phyloP scores from a whole-genome alignment of 768 basidiomycete species.

The Serendipita sp. region DNA sequence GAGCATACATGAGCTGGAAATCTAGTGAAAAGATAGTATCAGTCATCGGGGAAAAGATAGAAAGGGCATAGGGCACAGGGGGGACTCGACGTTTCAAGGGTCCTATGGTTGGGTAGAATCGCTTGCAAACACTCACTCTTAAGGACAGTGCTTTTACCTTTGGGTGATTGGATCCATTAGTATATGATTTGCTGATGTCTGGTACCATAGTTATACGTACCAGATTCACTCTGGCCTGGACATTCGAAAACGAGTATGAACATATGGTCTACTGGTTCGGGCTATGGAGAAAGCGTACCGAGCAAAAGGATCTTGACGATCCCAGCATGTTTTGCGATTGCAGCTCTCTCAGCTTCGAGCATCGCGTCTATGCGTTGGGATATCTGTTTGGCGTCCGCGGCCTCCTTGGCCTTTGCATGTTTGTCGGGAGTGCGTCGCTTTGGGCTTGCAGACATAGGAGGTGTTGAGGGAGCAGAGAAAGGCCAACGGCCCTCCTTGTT shows the following conservation, averaged over 20 bases:
- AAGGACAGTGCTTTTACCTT: constrained; percentile 1
- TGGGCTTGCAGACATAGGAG: not conserved
- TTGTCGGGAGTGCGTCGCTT: not conserved
- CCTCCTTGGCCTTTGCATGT: not conserved
- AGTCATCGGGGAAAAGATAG: not conserved
- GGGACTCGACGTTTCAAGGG: too few species aligned
- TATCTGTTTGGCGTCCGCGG: not conserved
- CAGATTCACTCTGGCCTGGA: constrained; percentile 3
- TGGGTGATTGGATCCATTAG: not conserved
- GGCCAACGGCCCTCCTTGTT: not conserved
- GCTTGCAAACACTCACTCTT: not conserved
- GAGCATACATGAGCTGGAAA: constrained; percentile 10
- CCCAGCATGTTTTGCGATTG: not conserved
- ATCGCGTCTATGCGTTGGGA: not conserved
- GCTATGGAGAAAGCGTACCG: not conserved
- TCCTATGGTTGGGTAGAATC: not conserved
- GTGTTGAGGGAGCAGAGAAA: not conserved
- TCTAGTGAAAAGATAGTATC: constrained; percentile 1
- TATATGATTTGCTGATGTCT: not conserved
- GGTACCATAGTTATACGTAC: not conserved
- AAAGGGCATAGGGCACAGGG: not conserved
- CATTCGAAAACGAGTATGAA: not conserved
- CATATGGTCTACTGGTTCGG: not conserved
- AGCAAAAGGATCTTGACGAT: not conserved
- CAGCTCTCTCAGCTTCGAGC: not conserved